Base-by-base conservation (phyloP, 2,329 filamentous ascomycete species). In the Dactylellina cionopaga region DNA sequence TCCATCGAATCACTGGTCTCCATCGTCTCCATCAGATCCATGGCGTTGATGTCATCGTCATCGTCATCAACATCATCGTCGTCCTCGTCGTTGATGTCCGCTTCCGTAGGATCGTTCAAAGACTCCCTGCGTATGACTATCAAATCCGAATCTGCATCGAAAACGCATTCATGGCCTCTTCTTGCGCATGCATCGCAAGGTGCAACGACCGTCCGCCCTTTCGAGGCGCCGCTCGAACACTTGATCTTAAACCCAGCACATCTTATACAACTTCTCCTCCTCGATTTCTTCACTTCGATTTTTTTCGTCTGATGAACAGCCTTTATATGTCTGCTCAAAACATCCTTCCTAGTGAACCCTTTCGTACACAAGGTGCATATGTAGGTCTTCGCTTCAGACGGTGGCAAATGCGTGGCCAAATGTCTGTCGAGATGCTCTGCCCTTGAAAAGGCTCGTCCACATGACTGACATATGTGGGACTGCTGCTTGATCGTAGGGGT, bases 231-330 rank as follows among this genome's bases (percentile, higher is more conserved):
- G 19, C 76, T 76, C n/a, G 75, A 76, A 52, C 76, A 77, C 44
- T 77, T 77, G 24, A 77, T 77, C 68, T 77, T 77, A 43, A 77
- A 77, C 29, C 74, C 74, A 22, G 76, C 76, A 47, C 76, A 77
- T 66, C 76, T 65, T 35, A 75, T 75, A 64, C 76, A 77, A 55
- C 76, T 77, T 22, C 76, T 75, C 11, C 76, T 66, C 35, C 76
- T 75, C 33, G 75, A 76, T 25, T 75, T 77, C 33, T 75, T 74
- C 25, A 77, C 74, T 15, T 77, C 76, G 3, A 75, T 65, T 17
- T 75, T 73, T 35, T 77, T 77, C 9, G 76, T 77, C 49, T 77
- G 76, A 44, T 77, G 76, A 17, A 77, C 76, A 15, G 76, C 76
- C 31, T 76, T 75, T 54, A 77, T 71, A 56, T 77, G 76, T 59